A percentile compares a stretch with the other conserved stretches of the same genome.
Evolutionary conservation across 2,329 filamentous ascomycete species (phyloP).

Genomic region (Sporothrix protearum): DNA sequence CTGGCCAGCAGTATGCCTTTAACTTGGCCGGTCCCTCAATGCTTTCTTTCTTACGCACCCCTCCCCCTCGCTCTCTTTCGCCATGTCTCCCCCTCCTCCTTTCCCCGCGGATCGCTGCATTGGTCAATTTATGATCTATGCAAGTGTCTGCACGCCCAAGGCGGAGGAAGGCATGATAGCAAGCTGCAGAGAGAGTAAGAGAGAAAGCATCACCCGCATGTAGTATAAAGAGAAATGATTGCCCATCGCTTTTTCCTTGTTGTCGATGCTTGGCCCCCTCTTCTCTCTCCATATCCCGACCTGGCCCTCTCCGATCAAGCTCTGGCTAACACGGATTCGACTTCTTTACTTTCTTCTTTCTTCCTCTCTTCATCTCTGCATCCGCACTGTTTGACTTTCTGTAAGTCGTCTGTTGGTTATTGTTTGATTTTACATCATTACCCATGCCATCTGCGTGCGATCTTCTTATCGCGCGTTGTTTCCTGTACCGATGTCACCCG

Average conservation of each 20-base stretch:
- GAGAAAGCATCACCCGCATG: not conserved
- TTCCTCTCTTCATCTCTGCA: not conserved
- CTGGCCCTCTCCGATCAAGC: not conserved
- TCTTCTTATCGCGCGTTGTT: not conserved
- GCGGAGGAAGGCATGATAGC: not conserved
- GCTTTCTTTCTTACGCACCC: not conserved
- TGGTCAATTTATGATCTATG: slow-evolving; percentile 3
- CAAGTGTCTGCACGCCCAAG: slow-evolving; percentile 9
- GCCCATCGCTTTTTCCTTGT: not conserved
- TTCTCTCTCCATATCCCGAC: slow-evolving; percentile 2
- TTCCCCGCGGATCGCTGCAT: slow-evolving; percentile 14
- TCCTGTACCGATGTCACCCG: not conserved
- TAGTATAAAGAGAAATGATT: slow-evolving; percentile 14
- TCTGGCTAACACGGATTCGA: not conserved
- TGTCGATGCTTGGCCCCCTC: not conserved
- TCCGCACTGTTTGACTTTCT: not conserved
- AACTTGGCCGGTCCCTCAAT: not conserved
- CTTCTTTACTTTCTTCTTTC: not conserved
- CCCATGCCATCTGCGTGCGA: not conserved
- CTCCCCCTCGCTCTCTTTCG: not conserved
- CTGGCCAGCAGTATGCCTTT: not conserved
- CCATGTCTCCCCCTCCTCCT: no score
- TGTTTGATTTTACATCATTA: not conserved
- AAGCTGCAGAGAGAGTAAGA: not conserved
- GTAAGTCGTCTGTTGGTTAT: not conserved